phyloP scores from a whole-genome alignment of 2,329 filamentous ascomycete species.

The Diplodia seriata region DNA sequence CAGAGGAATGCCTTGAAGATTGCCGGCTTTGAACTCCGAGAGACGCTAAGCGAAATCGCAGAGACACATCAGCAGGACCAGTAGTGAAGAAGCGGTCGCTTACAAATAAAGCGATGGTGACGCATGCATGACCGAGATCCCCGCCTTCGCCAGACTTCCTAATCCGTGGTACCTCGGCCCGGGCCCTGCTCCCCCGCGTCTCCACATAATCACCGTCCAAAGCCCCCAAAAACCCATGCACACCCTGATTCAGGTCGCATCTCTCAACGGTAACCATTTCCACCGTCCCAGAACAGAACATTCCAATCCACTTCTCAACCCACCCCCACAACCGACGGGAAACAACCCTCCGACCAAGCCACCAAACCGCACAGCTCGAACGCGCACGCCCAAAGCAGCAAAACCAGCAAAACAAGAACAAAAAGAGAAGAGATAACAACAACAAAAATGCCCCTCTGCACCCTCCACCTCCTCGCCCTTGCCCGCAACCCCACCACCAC shows the following conservation, averaged over 20 bases:
- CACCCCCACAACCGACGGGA: too few relatives aligned
- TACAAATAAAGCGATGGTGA: neutral
- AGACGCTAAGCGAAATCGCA: too few relatives aligned
- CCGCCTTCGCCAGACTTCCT: neutral
- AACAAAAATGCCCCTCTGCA: constrained; percentile 57
- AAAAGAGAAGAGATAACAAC: neutral
- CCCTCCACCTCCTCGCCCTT: constrained; percentile 56
- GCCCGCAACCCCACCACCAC: constrained; percentile 38
- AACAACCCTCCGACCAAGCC: neutral
- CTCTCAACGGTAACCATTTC: too few relatives aligned
- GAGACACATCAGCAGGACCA: too few relatives aligned
- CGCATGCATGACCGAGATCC: neutral
- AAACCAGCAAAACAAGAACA: neutral
- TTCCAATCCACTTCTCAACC: neutral
- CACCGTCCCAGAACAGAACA: too few relatives aligned
- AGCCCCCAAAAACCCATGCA: neutral
- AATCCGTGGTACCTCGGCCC: constrained; percentile 13
- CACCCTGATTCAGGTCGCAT: neutral
- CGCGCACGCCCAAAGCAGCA: neutral
- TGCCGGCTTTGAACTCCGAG: too few relatives aligned
- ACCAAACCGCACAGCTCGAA: neutral
- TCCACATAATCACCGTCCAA: neutral
- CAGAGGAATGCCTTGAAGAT: too few relatives aligned
- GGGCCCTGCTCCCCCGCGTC: neutral
- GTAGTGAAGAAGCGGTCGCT: too few relatives aligned